Evolutionary conservation across 2,329 filamentous ascomycete genomes (phyloP).

Genomic region (Aureobasidium lini): DNA sequence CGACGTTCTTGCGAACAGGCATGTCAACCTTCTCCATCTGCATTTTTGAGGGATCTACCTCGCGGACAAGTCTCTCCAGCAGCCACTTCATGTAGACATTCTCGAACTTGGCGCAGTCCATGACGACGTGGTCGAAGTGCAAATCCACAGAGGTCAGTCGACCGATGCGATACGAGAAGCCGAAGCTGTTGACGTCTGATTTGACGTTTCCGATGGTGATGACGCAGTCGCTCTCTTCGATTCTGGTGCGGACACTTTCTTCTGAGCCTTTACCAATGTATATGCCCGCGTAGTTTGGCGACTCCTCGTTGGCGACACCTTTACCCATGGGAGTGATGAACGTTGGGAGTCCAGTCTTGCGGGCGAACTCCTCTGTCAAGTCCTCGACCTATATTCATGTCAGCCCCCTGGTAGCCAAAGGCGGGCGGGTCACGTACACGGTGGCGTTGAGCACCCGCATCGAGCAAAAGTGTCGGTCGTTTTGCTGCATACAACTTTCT

Average conservation of each 20-base stretch:
- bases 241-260: conserved; percentile 15
- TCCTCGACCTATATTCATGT: conserved; percentile 61
- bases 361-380: conserved; percentile 37
- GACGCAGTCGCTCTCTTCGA: conserved; percentile 20
- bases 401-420: not conserved
- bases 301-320: conserved; percentile 41
- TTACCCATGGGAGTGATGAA: conserved; percentile 45
- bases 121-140: conserved; percentile 55
- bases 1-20: conserved; percentile 8
- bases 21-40: conserved; percentile 15
- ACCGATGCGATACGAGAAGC: conserved; percentile 24
- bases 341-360: conserved; percentile 41
- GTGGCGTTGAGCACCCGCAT: conserved; percentile 67
- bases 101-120: conserved; percentile 10
- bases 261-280: conserved; percentile 20
- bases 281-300: conserved; percentile 40
- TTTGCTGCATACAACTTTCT: conserved; percentile 66
- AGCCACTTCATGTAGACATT: conserved; percentile 38
- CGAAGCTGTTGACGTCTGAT: conserved; percentile 24
- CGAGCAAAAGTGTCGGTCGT: conserved; percentile 70
- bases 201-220: conserved; percentile 18
- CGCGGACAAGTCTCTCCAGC: not conserved
- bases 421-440: not conserved
- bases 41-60: not conserved
- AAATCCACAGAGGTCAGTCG: conserved; percentile 24